Conservation (phyloP, 2,329 filamentous ascomycete genomes). For the Exophiala mesophila region DNA sequence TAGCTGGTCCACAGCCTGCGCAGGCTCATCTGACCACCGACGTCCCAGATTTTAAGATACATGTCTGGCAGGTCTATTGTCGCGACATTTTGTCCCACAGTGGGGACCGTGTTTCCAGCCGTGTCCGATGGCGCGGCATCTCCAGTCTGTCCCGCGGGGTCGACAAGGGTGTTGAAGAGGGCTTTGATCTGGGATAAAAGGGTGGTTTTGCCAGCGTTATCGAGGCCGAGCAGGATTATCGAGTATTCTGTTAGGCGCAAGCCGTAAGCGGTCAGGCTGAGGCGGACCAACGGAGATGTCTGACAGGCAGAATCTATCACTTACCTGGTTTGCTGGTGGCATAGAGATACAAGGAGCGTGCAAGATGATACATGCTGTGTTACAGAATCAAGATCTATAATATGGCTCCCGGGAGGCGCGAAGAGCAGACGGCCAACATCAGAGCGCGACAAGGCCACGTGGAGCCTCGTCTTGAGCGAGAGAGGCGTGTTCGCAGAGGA, state of each 20-base stretch:
- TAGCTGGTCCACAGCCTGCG: slow-evolving; percentile 94
- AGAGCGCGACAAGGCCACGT: slow-evolving; percentile 14
- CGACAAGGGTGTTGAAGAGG: slow-evolving; percentile 59
- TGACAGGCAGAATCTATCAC: too few species aligned
- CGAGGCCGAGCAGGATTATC: slow-evolving; percentile 90
- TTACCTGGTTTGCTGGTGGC: slow-evolving; percentile 94
- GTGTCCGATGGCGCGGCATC: slow-evolving; percentile 53
- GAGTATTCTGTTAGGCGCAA: slow-evolving; percentile 97
- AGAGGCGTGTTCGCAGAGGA: neutral
- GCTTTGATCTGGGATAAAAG: slow-evolving; percentile 96
- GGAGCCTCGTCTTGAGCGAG: slow-evolving; percentile 14
- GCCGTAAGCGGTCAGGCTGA: neutral
- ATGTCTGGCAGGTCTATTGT: slow-evolving; percentile 87
- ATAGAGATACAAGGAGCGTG: slow-evolving; percentile 89
- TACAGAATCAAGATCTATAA: neutral
- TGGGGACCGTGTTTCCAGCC: slow-evolving; percentile 81
- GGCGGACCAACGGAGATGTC: too few species aligned
- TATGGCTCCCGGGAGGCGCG: slow-evolving; percentile 3
- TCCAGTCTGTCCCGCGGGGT: slow-evolving; percentile 35
- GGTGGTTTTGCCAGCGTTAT: slow-evolving; percentile 97
- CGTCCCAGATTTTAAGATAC: slow-evolving; percentile 98
- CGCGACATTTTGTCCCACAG: slow-evolving; percentile 93
- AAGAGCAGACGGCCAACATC: slow-evolving; percentile 1
- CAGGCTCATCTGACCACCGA: slow-evolving; percentile 85
- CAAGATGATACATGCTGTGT: slow-evolving; percentile 79